A percentile compares a stretch with the other conserved stretches of the same genome.
Conservation (phyloP, 345 rosid species). For the Isatis tinctoria region DNA sequence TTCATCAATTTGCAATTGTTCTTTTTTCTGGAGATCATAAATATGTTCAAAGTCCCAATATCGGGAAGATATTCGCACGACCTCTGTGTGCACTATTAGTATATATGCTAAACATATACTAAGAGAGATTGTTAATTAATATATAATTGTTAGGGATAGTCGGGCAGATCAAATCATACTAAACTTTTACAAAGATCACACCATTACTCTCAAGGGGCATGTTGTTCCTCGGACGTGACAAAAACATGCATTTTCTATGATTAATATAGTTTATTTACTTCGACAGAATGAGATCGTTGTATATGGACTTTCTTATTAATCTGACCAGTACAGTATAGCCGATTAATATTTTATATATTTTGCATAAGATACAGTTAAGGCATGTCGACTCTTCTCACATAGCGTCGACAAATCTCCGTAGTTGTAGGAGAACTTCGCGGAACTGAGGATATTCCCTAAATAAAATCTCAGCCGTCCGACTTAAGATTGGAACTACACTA, state of each 20-base stretch:
- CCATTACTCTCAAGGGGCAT: conserved; percentile 31
- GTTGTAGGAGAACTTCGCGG: conserved; percentile 28
- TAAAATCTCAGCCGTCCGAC: conserved; percentile 24
- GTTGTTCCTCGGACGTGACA: conserved; percentile 39
- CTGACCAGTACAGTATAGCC: not conserved
- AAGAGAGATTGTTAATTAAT: not conserved
- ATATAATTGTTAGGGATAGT: not conserved
- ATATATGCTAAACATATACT: not conserved
- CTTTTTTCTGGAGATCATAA: not conserved
- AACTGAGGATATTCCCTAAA: conserved; percentile 10
- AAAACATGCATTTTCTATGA: conserved; percentile 18
- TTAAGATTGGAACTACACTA: conserved; percentile 6
- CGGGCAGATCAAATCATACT: not conserved
- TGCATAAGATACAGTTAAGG: not conserved
- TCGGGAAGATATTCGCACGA: conserved; percentile 28
- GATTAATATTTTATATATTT: not conserved
- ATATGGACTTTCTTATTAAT: not conserved
- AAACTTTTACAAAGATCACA: not conserved
- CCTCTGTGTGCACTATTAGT: not conserved
- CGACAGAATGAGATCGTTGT: not conserved
- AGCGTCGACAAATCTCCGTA: conserved; percentile 21
- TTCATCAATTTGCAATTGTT: conserved; percentile 4
- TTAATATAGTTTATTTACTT: not conserved
- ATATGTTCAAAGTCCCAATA: not conserved
- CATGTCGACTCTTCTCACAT: conserved; percentile 7